Conservation (phyloP, 2,329 filamentous ascomycete genomes). For the Rutstroemia sp. region DNA sequence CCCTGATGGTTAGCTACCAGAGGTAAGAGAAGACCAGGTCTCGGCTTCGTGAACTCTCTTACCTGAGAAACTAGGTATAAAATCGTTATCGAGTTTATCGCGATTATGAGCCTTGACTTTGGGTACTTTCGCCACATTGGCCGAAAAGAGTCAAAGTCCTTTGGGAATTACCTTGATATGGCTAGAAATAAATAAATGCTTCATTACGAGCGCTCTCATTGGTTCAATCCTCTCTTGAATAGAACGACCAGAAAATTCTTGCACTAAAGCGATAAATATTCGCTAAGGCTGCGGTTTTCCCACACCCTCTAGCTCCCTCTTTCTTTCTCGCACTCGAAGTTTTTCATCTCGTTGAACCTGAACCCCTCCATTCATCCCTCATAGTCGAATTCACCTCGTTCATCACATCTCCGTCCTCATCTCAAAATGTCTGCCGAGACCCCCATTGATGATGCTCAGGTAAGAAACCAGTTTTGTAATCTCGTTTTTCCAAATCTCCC, state of each 20-base stretch:
- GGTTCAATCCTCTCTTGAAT: background rate
- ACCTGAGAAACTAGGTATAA: too few species aligned
- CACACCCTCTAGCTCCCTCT: constrained; percentile 12
- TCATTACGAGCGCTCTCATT: constrained; percentile 4
- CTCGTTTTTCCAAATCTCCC: constrained; percentile 16
- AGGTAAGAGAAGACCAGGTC: too few species aligned
- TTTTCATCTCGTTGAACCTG: constrained; percentile 3
- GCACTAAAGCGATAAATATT: background rate
- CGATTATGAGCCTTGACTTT: too few species aligned
- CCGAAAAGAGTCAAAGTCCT: background rate
- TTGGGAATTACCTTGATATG: background rate
- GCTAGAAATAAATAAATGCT: background rate
- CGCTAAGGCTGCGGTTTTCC: constrained; percentile 4
- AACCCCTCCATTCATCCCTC: constrained; percentile 7
- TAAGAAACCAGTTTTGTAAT: constrained; percentile 33
- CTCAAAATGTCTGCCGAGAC: constrained; percentile 48
- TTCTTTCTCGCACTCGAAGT: constrained; percentile 5
- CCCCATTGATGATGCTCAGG: constrained; percentile 44
- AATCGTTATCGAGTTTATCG: too few species aligned
- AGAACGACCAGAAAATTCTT: background rate
- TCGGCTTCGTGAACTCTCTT: too few species aligned
- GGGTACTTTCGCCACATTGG: too few species aligned
- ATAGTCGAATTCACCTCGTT: too few species aligned
- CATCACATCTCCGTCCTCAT: too few species aligned
- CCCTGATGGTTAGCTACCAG: too few species aligned